Percentiles rank a stretch among this genome's conserved stretches.
Evolutionary conservation across 805 yeast species (phyloP).

Genomic region (Zygoascus ofunaensis): DNA sequence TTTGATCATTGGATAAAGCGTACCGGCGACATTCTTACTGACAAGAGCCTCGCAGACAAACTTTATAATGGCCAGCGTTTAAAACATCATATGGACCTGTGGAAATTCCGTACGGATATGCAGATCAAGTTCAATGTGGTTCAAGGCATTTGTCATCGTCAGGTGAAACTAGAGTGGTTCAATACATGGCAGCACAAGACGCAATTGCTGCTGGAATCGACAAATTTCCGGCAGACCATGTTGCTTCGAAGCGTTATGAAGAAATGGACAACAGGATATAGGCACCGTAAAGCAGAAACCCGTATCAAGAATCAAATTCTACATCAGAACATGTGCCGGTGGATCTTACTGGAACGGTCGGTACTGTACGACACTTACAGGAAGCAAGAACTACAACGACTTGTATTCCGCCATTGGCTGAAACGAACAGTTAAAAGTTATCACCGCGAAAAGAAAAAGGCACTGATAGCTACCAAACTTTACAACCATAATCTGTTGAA

Average conservation of each 20-base stretch:
- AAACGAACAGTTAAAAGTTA: not conserved
- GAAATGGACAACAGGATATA: conserved; percentile 9
- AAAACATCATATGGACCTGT: conserved; percentile 2
- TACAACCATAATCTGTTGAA: not conserved
- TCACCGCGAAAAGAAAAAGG: not conserved
- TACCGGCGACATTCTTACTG: not conserved
- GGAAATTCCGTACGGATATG: conserved; percentile 7
- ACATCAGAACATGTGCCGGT: not conserved
- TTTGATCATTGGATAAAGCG: not conserved
- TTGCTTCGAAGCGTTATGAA: conserved; percentile 5
- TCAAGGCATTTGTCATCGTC: not conserved
- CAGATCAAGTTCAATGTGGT: not conserved
- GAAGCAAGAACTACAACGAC: not conserved
- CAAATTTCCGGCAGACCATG: conserved; percentile 12
- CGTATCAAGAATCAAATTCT: conserved; percentile 3
- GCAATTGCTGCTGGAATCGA: conserved; percentile 8
- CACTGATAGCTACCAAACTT: not conserved
- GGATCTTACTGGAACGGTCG: conserved; percentile 10
- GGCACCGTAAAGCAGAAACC: not conserved
- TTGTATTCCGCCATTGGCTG: conserved; percentile 8
- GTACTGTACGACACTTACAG: conserved; percentile 3
- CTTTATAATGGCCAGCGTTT: not conserved
- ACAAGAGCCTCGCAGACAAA: conserved; percentile 1
- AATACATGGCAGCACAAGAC: conserved; percentile 4
- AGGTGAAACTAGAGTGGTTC: not conserved